Evolutionary conservation across 1,139 yeast genomes (phyloP), one percentile per base, ranked within the genome.

Genomic region (Pichia sp.): DNA sequence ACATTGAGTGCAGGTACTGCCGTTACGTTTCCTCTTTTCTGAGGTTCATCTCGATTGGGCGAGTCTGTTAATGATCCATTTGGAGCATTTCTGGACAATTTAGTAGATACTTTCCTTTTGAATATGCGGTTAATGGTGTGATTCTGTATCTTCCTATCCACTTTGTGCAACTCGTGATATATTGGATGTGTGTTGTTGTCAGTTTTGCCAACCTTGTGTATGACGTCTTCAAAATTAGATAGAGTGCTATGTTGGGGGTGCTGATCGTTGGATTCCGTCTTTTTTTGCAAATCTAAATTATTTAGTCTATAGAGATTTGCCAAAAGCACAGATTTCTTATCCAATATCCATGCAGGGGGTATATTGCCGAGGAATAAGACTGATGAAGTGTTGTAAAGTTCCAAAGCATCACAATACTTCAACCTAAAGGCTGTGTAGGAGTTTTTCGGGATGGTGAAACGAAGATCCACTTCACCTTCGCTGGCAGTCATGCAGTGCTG

Each of bases 391-490:
- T 63, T 60, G 27, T 77, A 66, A 7, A 84, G 55, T 32, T 72
- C 71, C 7, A 56, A 45, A 0, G 83, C 67, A 2, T 67, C 60
- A 12, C 75, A 66, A 51, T 77, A 75, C 26, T 69, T 60, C 27
- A 86, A 61, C 39, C 86, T 63, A 41, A 70, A 69, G 0, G 87
- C 85, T 0, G 88, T 78, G 56, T 73, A 79, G 4, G 87, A 76
- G 17, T 53, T 45, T 17, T 46, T 47, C 3, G 71, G 71, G 4
- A 66, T 46, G 5, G 26, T 14, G 3, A 48, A 19, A n/a, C 9
- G 15, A 17, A 9, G 11, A n/a, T 24, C 27, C 10, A 22, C 23
- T 22, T 16, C 15, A 9, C 3, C 22, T 11, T n/a, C n/a, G 16
- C 12, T 28, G 23, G 13, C 25, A 13, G 30, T 25, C 30, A 8